Conservation (phyloP, 169 alveolate species). For the Perkinsus olseni region DNA sequence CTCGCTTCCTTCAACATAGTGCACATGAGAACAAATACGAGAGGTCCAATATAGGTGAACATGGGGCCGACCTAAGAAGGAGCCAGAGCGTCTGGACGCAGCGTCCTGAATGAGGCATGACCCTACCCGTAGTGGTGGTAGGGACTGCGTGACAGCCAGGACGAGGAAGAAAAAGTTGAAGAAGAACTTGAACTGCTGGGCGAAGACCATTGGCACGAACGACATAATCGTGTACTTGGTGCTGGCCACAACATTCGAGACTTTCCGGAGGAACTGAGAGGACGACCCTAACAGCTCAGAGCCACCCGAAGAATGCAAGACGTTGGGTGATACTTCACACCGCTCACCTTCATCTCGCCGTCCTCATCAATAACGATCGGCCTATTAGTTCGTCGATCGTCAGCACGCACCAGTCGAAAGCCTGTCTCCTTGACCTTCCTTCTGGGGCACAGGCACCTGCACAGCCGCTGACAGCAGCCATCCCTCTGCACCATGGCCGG, state of each 20-base stretch:
- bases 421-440: not conserved
- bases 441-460: not conserved
- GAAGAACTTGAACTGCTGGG: conserved; percentile 80
- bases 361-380: not conserved
- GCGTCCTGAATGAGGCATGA: not conserved
- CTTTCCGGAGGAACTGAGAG: not conserved
- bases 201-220: conserved; percentile 80
- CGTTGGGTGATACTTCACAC: no score
- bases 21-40: conserved; percentile 76
- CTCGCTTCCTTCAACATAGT: conserved; percentile 87
- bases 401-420: not conserved
- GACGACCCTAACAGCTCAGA: no score
- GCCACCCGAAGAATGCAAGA: no score
- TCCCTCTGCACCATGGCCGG: not conserved
- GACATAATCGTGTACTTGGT: conserved; percentile 77
- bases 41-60: conserved; percentile 90
- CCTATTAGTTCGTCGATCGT: not conserved
- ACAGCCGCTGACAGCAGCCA: not conserved
- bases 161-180: conserved; percentile 86
- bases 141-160: conserved; percentile 78
- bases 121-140: conserved; percentile 68
- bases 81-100: not conserved
- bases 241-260: conserved; percentile 62
- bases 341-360: not conserved
- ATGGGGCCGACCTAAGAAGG: conserved; percentile 75